phyloP scores from a whole-genome alignment of 2,329 filamentous ascomycete genomes.

The Aureobasidium sp. region DNA sequence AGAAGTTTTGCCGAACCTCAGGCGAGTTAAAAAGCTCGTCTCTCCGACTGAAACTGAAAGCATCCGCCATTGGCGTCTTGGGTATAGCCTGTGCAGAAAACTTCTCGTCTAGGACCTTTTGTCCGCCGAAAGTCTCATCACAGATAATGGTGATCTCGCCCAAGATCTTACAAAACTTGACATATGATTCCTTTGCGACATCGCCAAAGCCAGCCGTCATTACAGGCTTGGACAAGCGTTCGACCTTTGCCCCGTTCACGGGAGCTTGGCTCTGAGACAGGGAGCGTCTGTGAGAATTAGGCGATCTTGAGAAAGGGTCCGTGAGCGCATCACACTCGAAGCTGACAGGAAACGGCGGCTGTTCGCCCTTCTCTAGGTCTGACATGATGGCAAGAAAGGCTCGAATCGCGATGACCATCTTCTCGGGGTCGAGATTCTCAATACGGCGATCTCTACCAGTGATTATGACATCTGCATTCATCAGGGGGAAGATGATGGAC shows the following conservation, averaged over 20 bases:
- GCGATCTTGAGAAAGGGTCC: constrained; percentile 32
- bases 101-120: constrained; percentile 91
- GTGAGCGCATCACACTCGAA: constrained; percentile 43
- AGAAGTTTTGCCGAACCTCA: constrained; percentile 90
- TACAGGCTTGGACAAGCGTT: constrained; percentile 59
- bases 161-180: constrained; percentile 87
- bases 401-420: constrained; percentile 93
- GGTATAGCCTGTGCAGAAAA: constrained; percentile 77
- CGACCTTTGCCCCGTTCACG: constrained; percentile 46
- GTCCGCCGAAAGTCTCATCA: constrained; percentile 93
- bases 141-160: constrained; percentile 95
- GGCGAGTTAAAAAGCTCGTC: constrained; percentile 67
- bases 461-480: constrained; percentile 56
- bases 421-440: constrained; percentile 90
- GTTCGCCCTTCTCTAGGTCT: constrained; percentile 79
- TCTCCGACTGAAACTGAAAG: constrained; percentile 80
- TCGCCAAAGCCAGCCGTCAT: constrained; percentile 61
- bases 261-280: constrained; percentile 28
- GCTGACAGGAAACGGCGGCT: constrained; percentile 76
- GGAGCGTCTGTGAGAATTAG: constrained; percentile 30
- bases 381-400: constrained; percentile 90
- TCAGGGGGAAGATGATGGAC: constrained; percentile 86
- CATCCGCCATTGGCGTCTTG: constrained; percentile 91
- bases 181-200: constrained; percentile 74
- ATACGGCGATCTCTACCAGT: constrained; percentile 72